A percentile compares a stretch with the other conserved stretches of the same genome.
Evolutionary conservation across 768 basidiomycete genomes (phyloP).

Genomic region (Naganishia randhawae): DNA sequence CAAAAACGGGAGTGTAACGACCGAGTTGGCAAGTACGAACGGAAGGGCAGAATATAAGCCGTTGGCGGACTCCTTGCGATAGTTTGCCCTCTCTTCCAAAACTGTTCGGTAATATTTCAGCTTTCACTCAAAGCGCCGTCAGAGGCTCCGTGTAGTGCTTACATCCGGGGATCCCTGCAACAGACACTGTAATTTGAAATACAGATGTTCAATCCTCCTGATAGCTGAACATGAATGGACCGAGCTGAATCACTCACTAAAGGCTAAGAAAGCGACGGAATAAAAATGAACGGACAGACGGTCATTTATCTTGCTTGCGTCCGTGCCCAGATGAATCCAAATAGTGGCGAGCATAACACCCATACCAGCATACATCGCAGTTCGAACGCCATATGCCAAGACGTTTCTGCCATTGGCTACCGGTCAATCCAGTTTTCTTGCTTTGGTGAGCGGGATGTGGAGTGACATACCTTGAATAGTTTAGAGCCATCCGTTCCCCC

Average conservation of each 20-base stretch:
- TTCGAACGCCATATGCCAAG: slow-evolving; percentile 60
- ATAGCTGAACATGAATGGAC: too few species aligned
- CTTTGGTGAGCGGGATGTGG: neutral
- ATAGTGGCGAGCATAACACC: slow-evolving; percentile 55
- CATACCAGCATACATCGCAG: slow-evolving; percentile 58
- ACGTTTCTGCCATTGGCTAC: slow-evolving; percentile 50
- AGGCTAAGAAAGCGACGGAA: slow-evolving; percentile 58
- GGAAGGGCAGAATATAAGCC: slow-evolving; percentile 60
- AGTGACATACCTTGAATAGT: slow-evolving; percentile 53
- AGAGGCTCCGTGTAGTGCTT: slow-evolving; percentile 3
- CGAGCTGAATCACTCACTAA: neutral
- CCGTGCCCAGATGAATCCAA: slow-evolving; percentile 53
- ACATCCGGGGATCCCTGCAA: slow-evolving; percentile 61
- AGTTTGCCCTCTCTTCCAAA: slow-evolving; percentile 61
- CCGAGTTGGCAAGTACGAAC: slow-evolving; percentile 59
- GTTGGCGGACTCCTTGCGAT: slow-evolving; percentile 60
- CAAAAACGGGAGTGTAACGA: slow-evolving; percentile 59
- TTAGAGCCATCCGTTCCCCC: slow-evolving; percentile 55
- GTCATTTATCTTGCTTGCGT: slow-evolving; percentile 42
- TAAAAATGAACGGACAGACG: slow-evolving; percentile 57
- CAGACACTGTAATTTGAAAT: slow-evolving; percentile 54
- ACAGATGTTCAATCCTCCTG: neutral
- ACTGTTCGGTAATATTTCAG: too few species aligned
- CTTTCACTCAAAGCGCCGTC: too few species aligned
- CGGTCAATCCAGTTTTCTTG: neutral